Percentiles rank a stretch among this genome's conserved stretches.
These are phyloP conservation scores for Orbilia javanica DNA, from an alignment of 2,329 filamentous ascomycete species.

Conservation along the genomic window DNA sequence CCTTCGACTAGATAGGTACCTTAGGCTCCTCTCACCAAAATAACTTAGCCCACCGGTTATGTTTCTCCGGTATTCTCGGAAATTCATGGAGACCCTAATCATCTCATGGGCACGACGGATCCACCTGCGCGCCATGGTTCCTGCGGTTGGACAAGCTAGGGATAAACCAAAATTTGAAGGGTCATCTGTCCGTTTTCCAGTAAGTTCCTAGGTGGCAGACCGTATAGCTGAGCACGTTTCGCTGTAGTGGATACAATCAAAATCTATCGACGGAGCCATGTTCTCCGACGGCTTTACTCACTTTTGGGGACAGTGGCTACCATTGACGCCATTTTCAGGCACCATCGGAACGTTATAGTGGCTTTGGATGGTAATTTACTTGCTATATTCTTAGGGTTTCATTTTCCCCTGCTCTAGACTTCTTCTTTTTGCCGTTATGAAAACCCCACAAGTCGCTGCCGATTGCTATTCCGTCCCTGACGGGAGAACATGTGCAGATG, in stretches of 20 bases:
- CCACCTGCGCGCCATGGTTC: constrained; percentile 43
- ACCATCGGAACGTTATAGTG: neutral
- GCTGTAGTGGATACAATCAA: constrained; percentile 4
- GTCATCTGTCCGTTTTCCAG: constrained; percentile 29
- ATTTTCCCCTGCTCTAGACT: neutral
- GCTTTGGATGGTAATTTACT: constrained; percentile 2
- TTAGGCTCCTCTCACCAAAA: neutral
- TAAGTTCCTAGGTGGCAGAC: neutral
- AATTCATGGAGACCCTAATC: constrained; percentile 2
- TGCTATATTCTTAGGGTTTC: neutral
- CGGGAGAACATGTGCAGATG: constrained; percentile 19
- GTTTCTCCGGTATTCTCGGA: constrained; percentile 46
- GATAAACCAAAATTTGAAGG: constrained; percentile 34
- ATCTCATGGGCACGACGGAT: constrained; percentile 28
- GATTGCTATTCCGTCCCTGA: constrained; percentile 14
- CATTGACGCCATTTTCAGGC: constrained; percentile 29
- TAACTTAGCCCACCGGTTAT: constrained; percentile 23
- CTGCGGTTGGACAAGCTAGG: constrained; percentile 3
- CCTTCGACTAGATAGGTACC: neutral
- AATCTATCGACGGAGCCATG: constrained; percentile 37
- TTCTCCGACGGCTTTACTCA: constrained; percentile 37
- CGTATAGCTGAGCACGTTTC: constrained; percentile 2
- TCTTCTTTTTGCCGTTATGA: constrained; percentile 31
- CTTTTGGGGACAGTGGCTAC: neutral
- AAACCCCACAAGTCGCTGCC: constrained; percentile 12